phyloP scores from a whole-genome alignment of 805 yeast species.

The Blastobotrys chiropterorum region DNA sequence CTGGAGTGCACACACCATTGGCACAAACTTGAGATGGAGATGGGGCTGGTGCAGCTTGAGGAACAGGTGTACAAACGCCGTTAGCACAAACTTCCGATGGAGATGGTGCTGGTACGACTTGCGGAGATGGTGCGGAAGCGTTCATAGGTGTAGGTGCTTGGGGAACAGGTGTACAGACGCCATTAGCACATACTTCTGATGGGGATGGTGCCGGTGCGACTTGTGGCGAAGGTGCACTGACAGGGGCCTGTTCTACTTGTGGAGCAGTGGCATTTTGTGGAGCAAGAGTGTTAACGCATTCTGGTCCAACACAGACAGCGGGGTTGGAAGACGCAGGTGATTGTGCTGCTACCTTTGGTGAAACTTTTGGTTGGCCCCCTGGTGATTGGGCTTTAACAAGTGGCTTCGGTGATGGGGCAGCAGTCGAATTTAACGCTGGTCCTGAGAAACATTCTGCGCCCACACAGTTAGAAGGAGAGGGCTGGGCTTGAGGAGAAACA shows the following conservation, averaged over 20 bases:
- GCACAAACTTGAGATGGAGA: background rate
- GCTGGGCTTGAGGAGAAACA: no score
- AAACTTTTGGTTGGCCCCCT: no score
- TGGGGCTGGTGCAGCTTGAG: slow-evolving; percentile 1
- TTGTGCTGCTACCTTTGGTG: no score
- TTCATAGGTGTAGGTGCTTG: background rate
- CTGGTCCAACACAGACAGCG: no score
- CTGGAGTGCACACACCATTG: slow-evolving; percentile 1
- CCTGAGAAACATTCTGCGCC: no score
- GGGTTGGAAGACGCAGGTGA: no score
- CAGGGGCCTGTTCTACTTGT: background rate
- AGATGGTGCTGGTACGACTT: background rate
- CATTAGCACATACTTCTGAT: background rate
- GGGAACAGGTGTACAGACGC: slow-evolving; percentile 1
- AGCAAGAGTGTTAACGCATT: no score
- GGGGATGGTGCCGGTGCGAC: background rate
- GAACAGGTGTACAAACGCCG: background rate
- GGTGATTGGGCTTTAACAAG: no score
- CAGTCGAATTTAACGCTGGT: no score
- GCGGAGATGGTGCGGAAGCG: slow-evolving; percentile 1
- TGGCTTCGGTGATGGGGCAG: no score
- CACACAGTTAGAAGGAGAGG: no score
- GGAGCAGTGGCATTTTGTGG: slow-evolving; percentile 2
- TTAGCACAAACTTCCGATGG: background rate
- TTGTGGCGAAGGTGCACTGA: background rate